These are phyloP conservation scores for Tulasnella sp. DNA, from an alignment of 768 basidiomycete species.

Conservation along the genomic window DNA sequence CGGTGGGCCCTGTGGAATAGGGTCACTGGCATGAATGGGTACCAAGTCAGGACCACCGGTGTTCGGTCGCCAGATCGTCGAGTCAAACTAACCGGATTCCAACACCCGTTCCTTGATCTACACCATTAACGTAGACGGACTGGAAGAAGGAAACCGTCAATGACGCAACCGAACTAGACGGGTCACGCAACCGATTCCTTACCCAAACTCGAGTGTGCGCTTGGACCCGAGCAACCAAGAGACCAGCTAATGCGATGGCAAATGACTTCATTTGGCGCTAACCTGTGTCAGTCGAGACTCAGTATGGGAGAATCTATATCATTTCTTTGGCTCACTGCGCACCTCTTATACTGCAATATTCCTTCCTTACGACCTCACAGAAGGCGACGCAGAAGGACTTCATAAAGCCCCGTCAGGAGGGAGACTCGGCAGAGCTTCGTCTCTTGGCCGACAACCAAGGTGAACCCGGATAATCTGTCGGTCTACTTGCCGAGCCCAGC, in stretches of 20 bases:
- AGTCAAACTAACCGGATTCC: slow-evolving; percentile 3
- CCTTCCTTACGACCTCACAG: not conserved
- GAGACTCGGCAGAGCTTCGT: not conserved
- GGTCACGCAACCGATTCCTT: not conserved
- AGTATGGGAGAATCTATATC: not conserved
- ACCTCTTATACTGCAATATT: not conserved
- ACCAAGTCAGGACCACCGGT: not conserved
- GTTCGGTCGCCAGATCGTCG: not conserved
- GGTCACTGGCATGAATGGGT: not conserved
- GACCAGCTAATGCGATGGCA: not conserved
- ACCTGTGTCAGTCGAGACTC: not conserved
- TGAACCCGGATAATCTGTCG: not conserved
- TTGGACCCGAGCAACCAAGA: not conserved
- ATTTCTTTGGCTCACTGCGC: not conserved
- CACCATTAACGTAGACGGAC: slow-evolving; percentile 23
- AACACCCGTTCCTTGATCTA: slow-evolving; percentile 18
- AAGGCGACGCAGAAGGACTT: not conserved
- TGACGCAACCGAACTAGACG: not conserved
- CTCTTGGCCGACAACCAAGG: not conserved
- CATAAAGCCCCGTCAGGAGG: not conserved
- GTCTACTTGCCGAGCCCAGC: not conserved
- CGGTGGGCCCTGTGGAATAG: not conserved
- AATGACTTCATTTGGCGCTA: not conserved
- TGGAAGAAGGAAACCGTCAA: not conserved
- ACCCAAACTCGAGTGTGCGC: slow-evolving; percentile 22